Conservation (phyloP, 257 asterid genomes). For the Fraxinus americana region DNA sequence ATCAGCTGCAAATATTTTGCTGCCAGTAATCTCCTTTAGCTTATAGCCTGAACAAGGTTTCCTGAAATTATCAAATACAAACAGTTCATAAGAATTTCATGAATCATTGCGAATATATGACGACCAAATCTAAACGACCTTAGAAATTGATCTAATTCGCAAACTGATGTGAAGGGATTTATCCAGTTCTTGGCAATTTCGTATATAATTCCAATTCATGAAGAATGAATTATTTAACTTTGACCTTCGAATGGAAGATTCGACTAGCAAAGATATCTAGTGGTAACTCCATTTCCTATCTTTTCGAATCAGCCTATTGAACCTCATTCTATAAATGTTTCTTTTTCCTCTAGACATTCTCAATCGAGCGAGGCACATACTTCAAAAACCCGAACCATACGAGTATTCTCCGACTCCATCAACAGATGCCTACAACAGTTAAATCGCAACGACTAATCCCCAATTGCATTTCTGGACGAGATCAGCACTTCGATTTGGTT, state of each 20-base stretch:
- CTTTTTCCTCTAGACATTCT: neutral
- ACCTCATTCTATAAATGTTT: too few species aligned
- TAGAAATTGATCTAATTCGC: neutral
- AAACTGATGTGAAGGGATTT: neutral
- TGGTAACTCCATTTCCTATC: too few species aligned
- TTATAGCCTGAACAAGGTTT: conserved; percentile 88
- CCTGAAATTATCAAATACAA: conserved; percentile 45
- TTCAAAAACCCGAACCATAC: neutral
- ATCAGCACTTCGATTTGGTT: neutral
- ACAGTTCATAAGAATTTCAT: neutral
- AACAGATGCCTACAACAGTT: neutral
- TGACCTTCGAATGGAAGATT: too few species aligned
- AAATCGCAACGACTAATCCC: neutral
- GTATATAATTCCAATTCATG: neutral
- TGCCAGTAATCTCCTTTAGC: conserved; percentile 87
- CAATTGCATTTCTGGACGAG: neutral
- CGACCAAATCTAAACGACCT: too few species aligned
- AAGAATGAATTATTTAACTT: neutral
- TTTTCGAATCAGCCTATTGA: too few species aligned
- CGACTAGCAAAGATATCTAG: too few species aligned
- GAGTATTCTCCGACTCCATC: neutral
- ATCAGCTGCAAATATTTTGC: conserved; percentile 68
- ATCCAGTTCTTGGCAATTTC: neutral
- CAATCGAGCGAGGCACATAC: neutral
- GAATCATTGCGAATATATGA: too few species aligned